Conservation (phyloP, 768 basidiomycete genomes). For the Trametes cinnabarina region DNA sequence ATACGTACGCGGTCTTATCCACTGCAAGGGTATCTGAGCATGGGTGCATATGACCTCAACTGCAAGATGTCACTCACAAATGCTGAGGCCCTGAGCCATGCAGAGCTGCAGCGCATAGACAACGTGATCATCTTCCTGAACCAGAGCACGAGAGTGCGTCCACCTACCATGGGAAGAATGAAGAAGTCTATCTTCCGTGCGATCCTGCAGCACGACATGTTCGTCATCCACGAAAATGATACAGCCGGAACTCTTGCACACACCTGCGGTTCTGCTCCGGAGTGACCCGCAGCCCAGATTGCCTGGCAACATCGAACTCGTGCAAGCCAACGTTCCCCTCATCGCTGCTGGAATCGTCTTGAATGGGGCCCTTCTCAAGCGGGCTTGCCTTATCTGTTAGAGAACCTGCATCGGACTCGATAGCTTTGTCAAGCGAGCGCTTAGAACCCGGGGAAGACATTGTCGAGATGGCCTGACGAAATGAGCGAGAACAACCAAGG, state of each 20-base stretch:
- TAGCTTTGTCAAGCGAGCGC: neutral
- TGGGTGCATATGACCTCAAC: neutral
- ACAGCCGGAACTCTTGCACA: too few species aligned
- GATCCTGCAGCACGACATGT: slow-evolving; percentile 1
- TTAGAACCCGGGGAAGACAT: neutral
- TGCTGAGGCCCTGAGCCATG: slow-evolving; percentile 31
- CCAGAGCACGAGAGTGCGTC: too few species aligned
- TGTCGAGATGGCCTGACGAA: neutral
- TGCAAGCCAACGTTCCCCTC: slow-evolving; percentile 17
- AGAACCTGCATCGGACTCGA: slow-evolving; percentile 1
- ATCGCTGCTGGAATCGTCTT: slow-evolving; percentile 1
- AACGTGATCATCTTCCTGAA: neutral
- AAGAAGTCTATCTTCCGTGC: slow-evolving; percentile 29
- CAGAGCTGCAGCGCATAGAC: slow-evolving; percentile 20
- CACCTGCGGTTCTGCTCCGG: slow-evolving; percentile 8
- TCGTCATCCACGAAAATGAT: neutral
- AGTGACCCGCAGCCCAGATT: slow-evolving; percentile 11
- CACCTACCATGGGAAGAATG: slow-evolving; percentile 26
- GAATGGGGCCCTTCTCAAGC: neutral
- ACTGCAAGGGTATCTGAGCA: slow-evolving; percentile 7
- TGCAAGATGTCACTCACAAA: neutral
- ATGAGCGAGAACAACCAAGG: neutral
- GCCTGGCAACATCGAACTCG: slow-evolving; percentile 19
- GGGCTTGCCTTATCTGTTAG: neutral
- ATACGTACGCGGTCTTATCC: slow-evolving; percentile 33